A percentile compares a stretch with the other conserved stretches of the same genome.
phyloP scores from a whole-genome alignment of 2,329 filamentous ascomycete genomes.

The Didymella sp. region DNA sequence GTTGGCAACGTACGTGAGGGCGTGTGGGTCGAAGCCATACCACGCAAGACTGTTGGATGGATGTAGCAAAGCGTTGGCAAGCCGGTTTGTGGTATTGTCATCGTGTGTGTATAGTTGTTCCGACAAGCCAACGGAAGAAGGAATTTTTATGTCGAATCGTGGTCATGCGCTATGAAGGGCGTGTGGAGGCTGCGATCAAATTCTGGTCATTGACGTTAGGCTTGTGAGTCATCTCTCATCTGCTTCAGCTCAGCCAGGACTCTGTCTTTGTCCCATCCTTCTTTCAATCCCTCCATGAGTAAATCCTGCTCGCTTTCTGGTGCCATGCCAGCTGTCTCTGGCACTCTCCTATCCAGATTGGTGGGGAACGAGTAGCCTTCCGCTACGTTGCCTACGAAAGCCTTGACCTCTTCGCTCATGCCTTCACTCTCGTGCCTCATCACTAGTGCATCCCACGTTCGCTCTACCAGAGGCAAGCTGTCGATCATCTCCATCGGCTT shows the following conservation, averaged over 20 bases:
- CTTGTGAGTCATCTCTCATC: slow-evolving; percentile 47
- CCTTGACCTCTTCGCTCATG: slow-evolving; percentile 53
- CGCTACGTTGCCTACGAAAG: slow-evolving; percentile 60
- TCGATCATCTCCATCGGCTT: slow-evolving; percentile 70
- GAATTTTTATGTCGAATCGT: neutral
- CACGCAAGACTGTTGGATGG: neutral
- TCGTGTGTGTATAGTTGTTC: neutral
- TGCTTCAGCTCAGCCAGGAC: slow-evolving; percentile 53
- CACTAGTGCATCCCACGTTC: slow-evolving; percentile 54
- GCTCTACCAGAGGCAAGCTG: slow-evolving; percentile 56
- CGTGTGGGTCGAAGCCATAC: neutral
- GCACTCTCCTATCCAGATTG: slow-evolving; percentile 65
- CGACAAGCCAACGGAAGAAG: neutral
- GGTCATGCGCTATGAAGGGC: too few relatives aligned
- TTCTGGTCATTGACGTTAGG: slow-evolving; percentile 8
- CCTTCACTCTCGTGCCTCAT: slow-evolving; percentile 47
- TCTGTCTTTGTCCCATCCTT: slow-evolving; percentile 50
- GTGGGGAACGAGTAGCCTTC: slow-evolving; percentile 70
- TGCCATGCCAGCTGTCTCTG: slow-evolving; percentile 64
- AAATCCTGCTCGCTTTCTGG: slow-evolving; percentile 66
- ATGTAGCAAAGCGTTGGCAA: slow-evolving; percentile 2
- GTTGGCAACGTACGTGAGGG: neutral
- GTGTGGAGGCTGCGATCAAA: neutral
- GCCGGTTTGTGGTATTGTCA: neutral
- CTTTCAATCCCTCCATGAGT: slow-evolving; percentile 54